Evolutionary conservation across 441 rosid species (phyloP), one percentile per base, ranked within the genome.

Genomic region (Croton laevigatus): DNA sequence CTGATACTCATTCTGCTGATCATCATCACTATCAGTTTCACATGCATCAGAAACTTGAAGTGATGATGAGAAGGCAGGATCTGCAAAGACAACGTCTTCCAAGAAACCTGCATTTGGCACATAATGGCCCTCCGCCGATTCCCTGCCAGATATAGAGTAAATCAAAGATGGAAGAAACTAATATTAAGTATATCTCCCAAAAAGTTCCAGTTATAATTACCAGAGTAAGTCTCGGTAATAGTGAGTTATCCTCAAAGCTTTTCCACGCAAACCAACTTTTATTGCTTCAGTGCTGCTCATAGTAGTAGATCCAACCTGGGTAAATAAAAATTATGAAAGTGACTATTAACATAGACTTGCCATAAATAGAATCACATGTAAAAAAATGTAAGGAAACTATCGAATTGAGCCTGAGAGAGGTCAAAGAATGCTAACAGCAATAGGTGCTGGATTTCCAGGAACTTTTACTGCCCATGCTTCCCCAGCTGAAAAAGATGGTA

Each of bases 391-490:
- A 67, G 53, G 23, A 57, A 73, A 38, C 8, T 23, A 40, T 4
- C 16, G 7, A 6, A 3, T 12, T 37, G 51, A 46, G 37, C 27
- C 9, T 19, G 17, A 46, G 38, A 12, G 10, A 55, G 23, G 62
- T 51, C 10, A 22, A 74, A 34, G 63, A 66, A 73, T 54, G 42
- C 88, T 81, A 80, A 92, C 99, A 0, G 99, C 99, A 45, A 94
- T 85, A 32, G 99, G 94, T 22, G 97, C 94, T 16, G 76, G 78
- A 79, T 94, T 94, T n/a, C 96, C 96, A 49, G 99, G 99, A 76
- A 94, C 99, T 84, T 87, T 92, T 14, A 94, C 90, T 8, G 97
- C 82, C 98, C 99, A 94, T 34, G 82, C 74, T 72, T 94, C 98
- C 38, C 99, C 97, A 1, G 90, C 85, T 48, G 61, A 73, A 81